Base-by-base conservation (phyloP, 495 filamentous ascomycete species). In the Zalerion maritima region DNA sequence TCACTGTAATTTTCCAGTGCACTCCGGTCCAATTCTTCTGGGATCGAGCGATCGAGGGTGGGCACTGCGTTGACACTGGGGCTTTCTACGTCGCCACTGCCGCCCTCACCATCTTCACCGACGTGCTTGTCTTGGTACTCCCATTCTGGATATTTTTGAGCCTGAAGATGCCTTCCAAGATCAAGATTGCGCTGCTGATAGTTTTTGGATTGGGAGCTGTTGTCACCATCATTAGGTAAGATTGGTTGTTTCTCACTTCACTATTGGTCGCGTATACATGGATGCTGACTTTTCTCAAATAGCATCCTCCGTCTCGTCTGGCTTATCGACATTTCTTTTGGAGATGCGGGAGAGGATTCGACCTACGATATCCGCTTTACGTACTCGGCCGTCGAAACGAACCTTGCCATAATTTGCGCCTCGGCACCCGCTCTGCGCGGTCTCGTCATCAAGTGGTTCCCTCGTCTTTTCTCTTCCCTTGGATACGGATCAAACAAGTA, bases 1-100 rank as follows among this genome's bases (percentile, higher is more conserved):
- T 69, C 19, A 57, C 57, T 19, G 62, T 60, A 29, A 49, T 69
- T 16, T 60, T 67, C 40, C 65, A 69, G 40, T 70, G 66, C 34
- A 43, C 40, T 0, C 67, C 66, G 0, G 38, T 70, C 3, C 21
- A 41, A 18, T 65, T 58, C 22, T 45, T 62, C 13, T 65, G 58
- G 36, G 54, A 63, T 11, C 21, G 28, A 4, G 26, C 34, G 5
- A 57, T 58, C 18, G 29, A 32, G 12, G 54, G 42, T 0, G 67
- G 65, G 3, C 42, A 41, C 18, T 74, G 68, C 31, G 55, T 67
- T 21, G 49, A 68, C 38, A 57, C 51, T 9, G 50, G 56, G 16
- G 37, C 58, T 5, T 50, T 67, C 3, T 69, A 60, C 29, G 49
- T 60, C 3, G 39, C 45, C 6, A 61, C 60, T 2, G 55, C 65